phyloP scores from a whole-genome alignment of 148 eudicot species.

The Limonium bicolor region DNA sequence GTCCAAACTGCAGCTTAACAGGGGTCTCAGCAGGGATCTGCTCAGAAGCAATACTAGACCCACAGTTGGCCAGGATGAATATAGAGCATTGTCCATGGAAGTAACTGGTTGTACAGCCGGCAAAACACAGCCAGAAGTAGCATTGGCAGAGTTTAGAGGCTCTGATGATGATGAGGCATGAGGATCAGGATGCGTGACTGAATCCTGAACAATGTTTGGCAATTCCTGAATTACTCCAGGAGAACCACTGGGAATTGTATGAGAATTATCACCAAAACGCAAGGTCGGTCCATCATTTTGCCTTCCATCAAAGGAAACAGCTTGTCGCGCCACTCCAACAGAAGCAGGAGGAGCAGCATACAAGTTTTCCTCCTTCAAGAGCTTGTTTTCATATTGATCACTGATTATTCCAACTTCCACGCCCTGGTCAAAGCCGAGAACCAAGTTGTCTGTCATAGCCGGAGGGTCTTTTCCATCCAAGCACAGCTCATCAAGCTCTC shows the following conservation, averaged over 20 bases:
- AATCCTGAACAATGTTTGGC: slow-evolving; percentile 18
- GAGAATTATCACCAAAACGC: slow-evolving; percentile 18
- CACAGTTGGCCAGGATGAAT: slow-evolving; percentile 23
- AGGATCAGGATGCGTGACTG: slow-evolving; percentile 16
- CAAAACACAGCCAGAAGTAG: slow-evolving; percentile 12
- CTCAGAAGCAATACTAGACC: slow-evolving; percentile 24
- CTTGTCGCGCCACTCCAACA: slow-evolving; percentile 14
- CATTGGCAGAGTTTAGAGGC: slow-evolving; percentile 14
- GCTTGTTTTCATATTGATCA: slow-evolving; percentile 52
- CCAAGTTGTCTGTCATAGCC: slow-evolving; percentile 42
- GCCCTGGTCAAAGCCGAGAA: slow-evolving; percentile 91
- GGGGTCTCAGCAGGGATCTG: slow-evolving; percentile 42
- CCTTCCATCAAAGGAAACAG: slow-evolving; percentile 21
- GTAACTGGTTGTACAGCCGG: slow-evolving; percentile 17
- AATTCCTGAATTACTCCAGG: slow-evolving; percentile 13
- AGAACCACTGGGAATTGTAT: slow-evolving; percentile 11
- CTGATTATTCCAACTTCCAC: slow-evolving; percentile 68
- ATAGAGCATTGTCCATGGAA: slow-evolving; percentile 15
- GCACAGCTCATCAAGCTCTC: slow-evolving; percentile 50
- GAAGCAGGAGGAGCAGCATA: slow-evolving; percentile 22
- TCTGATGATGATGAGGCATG: slow-evolving; percentile 16
- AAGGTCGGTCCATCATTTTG: slow-evolving; percentile 17
- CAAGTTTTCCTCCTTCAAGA: slow-evolving; percentile 23
- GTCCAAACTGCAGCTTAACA: slow-evolving; percentile 83
- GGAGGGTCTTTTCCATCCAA: slow-evolving; percentile 35